Percentiles rank a stretch among this genome's conserved stretches.
phyloP scores from a whole-genome alignment of 768 basidiomycete genomes.

The Leucocoprinus sp. region DNA sequence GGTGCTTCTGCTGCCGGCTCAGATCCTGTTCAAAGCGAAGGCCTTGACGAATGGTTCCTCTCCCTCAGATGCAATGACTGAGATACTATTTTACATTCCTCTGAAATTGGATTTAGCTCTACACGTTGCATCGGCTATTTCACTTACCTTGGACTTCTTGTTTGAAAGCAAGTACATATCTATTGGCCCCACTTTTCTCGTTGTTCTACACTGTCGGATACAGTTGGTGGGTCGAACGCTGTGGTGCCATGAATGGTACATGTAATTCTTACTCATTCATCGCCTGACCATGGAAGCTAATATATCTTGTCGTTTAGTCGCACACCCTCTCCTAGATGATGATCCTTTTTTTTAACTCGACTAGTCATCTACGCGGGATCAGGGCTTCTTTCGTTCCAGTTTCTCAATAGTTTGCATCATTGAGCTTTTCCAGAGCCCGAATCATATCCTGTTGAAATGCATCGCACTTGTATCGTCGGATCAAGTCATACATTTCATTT shows the following conservation, averaged over 20 bases:
- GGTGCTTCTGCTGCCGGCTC: conserved; percentile 45
- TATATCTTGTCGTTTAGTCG: conserved; percentile 40
- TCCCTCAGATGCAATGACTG: conserved; percentile 23
- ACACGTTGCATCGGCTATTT: conserved; percentile 53
- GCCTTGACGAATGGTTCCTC: conserved; percentile 14
- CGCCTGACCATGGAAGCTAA: conserved; percentile 1
- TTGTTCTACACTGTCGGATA: conserved; percentile 39
- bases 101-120: conserved; percentile 53
- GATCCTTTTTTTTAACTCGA: conserved; percentile 44
- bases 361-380: conserved; percentile 52
- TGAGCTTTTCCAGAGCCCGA: conserved; percentile 1
- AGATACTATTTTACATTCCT: conserved; percentile 31
- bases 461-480: background rate
- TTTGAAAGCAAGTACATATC: conserved; percentile 49
- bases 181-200: conserved; percentile 23
- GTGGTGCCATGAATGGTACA: conserved; percentile 47
- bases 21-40: conserved; percentile 37
- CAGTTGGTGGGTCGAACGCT: conserved; percentile 58
- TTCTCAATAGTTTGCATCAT: conserved; percentile 50
- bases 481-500: background rate
- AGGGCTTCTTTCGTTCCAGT: conserved; percentile 41
- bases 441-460: background rate
- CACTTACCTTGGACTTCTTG: conserved; percentile 58
- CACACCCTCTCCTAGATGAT: conserved; percentile 76
- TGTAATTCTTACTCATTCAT: conserved; percentile 34